These are phyloP conservation scores for Perkinsela sp. DNA, from an alignment of 208 protist species.

Conservation along the genomic window DNA sequence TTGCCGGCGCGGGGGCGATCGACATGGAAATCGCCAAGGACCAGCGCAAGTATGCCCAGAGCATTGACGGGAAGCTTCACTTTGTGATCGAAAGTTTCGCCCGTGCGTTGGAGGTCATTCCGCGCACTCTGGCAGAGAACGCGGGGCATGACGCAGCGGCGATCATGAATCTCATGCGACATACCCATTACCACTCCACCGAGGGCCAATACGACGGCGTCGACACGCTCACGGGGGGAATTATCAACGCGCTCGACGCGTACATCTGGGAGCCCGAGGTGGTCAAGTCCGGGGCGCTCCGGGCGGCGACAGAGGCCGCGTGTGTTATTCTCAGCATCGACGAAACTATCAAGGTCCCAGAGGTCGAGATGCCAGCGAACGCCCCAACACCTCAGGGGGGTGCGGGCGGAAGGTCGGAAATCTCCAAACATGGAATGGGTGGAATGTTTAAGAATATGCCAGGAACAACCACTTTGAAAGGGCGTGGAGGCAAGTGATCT, in stretches of 20 bases:
- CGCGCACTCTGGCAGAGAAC: conserved; percentile 90
- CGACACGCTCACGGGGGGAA: conserved; percentile 86
- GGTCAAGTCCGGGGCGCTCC: conserved; percentile 94
- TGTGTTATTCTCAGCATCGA: conserved; percentile 98
- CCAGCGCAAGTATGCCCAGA: conserved; percentile 79
- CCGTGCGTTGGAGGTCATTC: conserved; percentile 97
- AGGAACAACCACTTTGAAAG: conserved; percentile 51
- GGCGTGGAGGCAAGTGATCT: conserved; percentile 10
- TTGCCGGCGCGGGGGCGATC: conserved; percentile 96
- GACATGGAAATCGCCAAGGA: conserved; percentile 97
- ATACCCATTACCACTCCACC: conserved; percentile 67
- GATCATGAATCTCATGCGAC: conserved; percentile 94
- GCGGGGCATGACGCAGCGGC: conserved; percentile 98
- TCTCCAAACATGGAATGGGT: conserved; percentile 64
- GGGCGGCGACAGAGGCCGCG: conserved; percentile 94
- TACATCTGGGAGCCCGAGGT: conserved; percentile 97
- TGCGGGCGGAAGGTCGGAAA: conserved; percentile 28
- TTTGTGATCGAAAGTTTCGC: conserved; percentile 93
- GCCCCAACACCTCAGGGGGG: conserved; percentile 21
- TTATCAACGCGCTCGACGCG: conserved; percentile 83
- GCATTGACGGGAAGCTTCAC: conserved; percentile 93
- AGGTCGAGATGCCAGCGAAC: conserved; percentile 62
- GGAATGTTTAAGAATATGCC: conserved; percentile 63
- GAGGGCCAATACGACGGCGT: conserved; percentile 82
- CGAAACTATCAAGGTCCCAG: conserved; percentile 87